A percentile compares a stretch with the other conserved stretches of the same genome.
phyloP scores from a whole-genome alignment of 805 yeast species.

The Candida verbasci region DNA sequence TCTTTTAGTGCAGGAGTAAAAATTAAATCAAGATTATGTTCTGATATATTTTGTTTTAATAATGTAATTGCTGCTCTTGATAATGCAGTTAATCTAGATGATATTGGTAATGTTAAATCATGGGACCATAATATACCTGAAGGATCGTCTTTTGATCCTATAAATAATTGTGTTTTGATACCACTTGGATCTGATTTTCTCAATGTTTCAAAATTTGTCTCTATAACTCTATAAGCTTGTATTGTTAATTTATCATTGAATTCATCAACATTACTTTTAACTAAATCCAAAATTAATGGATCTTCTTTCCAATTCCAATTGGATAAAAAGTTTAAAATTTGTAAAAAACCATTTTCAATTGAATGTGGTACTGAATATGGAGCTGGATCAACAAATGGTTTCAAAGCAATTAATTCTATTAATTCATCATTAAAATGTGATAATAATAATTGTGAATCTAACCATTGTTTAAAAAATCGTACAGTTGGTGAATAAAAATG shows the following conservation, averaged over 20 bases:
- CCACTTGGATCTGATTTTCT: conserved; percentile 82
- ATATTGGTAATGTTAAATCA: conserved; percentile 62
- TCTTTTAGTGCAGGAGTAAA: conserved; percentile 83
- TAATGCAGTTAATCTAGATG: conserved; percentile 82
- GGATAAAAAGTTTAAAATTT: conserved; percentile 65
- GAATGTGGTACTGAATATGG: conserved; percentile 83
- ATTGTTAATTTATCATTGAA: conserved; percentile 64
- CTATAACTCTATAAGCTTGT: conserved; percentile 57
- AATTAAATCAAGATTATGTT: conserved; percentile 44
- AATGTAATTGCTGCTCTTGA: conserved; percentile 68
- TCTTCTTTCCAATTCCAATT: conserved; percentile 95
- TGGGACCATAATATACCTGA: conserved; percentile 83
- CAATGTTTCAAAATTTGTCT: conserved; percentile 59
- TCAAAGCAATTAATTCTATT: conserved; percentile 75
- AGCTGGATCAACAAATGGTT: conserved; percentile 80
- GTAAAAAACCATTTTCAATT: conserved; percentile 74
- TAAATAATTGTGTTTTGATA: conserved; percentile 70
- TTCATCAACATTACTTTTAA: conserved; percentile 37
- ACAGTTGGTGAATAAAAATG: conserved; percentile 76
- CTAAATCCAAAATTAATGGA: conserved; percentile 74
- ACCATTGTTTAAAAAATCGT: conserved; percentile 84
- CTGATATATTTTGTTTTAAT: conserved; percentile 39
- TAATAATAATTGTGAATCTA: conserved; percentile 73
- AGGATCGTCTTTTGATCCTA: conserved; percentile 80
- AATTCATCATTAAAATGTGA: conserved; percentile 73